phyloP scores from a whole-genome alignment of 441 rosid genomes.

The Erysimum cheiri region DNA sequence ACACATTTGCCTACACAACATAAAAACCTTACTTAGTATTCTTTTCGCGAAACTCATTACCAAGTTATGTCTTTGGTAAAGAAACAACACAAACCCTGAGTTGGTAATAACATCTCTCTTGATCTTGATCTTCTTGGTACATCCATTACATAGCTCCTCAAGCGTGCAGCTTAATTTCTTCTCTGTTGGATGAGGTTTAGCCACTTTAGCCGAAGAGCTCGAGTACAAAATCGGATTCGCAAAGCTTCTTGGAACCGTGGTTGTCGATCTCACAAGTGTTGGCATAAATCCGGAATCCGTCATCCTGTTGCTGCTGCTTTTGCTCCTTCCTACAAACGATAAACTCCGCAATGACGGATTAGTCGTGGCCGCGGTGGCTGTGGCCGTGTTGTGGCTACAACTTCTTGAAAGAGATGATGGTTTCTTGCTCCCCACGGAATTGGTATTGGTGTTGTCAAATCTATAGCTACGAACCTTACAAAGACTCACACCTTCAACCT shows the following conservation, averaged over 20 bases:
- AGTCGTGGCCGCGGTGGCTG: neutral
- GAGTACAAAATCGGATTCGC: slow-evolving; percentile 73
- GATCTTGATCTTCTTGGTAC: slow-evolving; percentile 74
- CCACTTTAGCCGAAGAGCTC: slow-evolving; percentile 54
- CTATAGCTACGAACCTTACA: slow-evolving; percentile 49
- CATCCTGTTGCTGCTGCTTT: slow-evolving; percentile 36
- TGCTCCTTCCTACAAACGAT: slow-evolving; percentile 40
- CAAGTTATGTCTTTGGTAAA: slow-evolving; percentile 5
- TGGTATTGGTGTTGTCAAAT: slow-evolving; percentile 42
- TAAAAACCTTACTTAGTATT: slow-evolving; percentile 10
- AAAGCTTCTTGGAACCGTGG: slow-evolving; percentile 45
- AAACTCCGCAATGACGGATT: slow-evolving; percentile 24
- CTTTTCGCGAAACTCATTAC: neutral
- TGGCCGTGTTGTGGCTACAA: slow-evolving; percentile 51
- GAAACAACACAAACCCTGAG: slow-evolving; percentile 59
- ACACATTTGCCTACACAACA: slow-evolving; percentile 29
- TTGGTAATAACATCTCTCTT: slow-evolving; percentile 68
- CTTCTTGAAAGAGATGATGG: slow-evolving; percentile 49
- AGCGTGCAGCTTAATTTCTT: slow-evolving; percentile 76
- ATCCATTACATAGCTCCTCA: slow-evolving; percentile 83
- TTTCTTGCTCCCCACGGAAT: slow-evolving; percentile 41
- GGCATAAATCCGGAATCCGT: slow-evolving; percentile 39
- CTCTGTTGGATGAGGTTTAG: slow-evolving; percentile 69
- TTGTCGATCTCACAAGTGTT: slow-evolving; percentile 40
- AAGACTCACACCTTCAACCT: slow-evolving; percentile 45